Percentiles rank a stretch among this genome's conserved stretches.
Evolutionary conservation across 1,139 yeast species (phyloP).

Genomic region (Yamadazyma buinensis): DNA sequence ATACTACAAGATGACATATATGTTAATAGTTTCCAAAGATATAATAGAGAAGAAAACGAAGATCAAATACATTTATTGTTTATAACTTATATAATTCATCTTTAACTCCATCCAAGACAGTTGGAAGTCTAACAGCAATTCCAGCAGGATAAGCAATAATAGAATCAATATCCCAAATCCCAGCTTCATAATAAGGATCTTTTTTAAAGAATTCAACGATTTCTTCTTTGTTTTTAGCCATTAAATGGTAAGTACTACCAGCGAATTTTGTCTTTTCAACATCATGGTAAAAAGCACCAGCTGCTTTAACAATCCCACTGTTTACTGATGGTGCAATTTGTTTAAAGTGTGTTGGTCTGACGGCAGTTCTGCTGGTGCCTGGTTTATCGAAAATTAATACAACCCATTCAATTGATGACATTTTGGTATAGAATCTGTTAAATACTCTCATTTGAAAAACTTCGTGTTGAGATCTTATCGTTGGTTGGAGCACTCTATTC

Average conservation of each 20-base stretch:
- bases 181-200: conserved; percentile 61
- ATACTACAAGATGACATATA: no score
- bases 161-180: conserved; percentile 73
- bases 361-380: conserved; percentile 51
- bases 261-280: conserved; percentile 54
- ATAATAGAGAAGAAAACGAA: no score
- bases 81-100: conserved; percentile 18
- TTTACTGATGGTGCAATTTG: conserved; percentile 49
- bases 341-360: conserved; percentile 58
- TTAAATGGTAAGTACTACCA: conserved; percentile 64
- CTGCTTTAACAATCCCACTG: conserved; percentile 56
- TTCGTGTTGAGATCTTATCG: not conserved
- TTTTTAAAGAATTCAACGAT: conserved; percentile 57
- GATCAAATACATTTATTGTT: no score
- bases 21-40: no score
- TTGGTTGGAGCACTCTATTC: no score
- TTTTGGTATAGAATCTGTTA: conserved; percentile 9
- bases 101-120: conserved; percentile 22
- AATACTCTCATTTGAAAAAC: conserved; percentile 3
- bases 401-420: conserved; percentile 49
- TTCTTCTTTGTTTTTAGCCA: conserved; percentile 62
- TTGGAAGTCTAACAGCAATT: conserved; percentile 33
- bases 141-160: conserved; percentile 56
- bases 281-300: conserved; percentile 60
- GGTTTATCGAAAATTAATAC: conserved; percentile 73